Evolutionary conservation across 768 basidiomycete genomes (phyloP).

Genomic region (Trametes cubensis): DNA sequence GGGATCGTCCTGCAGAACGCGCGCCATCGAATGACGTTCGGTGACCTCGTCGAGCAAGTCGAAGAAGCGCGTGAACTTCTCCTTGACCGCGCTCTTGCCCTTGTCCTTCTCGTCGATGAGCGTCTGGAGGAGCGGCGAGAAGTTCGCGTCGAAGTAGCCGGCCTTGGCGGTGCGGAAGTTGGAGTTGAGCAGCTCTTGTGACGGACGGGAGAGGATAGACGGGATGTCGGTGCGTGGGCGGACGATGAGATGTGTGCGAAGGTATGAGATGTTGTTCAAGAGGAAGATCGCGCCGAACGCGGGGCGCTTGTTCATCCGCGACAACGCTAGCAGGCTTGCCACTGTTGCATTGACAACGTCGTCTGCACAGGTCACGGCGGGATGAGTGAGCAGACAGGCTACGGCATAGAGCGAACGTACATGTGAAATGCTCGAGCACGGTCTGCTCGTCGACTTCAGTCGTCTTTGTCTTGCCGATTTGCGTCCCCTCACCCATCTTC

Average conservation of each 20-base stretch:
- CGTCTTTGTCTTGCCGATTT: conserved; percentile 55
- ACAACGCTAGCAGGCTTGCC: conserved; percentile 61
- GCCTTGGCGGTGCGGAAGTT: conserved; percentile 82
- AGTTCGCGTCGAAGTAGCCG: conserved; percentile 82
- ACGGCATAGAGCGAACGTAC: conserved; percentile 45
- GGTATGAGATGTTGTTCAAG: conserved; percentile 76
- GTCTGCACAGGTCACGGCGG: conserved; percentile 42
- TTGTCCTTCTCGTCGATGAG: conserved; percentile 54
- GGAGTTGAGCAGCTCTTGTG: conserved; percentile 64
- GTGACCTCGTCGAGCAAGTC: conserved; percentile 78
- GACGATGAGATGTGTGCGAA: conserved; percentile 60
- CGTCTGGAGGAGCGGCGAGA: conserved; percentile 72
- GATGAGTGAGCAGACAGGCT: not conserved
- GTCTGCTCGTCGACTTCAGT: conserved; percentile 58
- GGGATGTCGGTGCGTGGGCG: conserved; percentile 51
- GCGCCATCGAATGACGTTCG: conserved; percentile 71
- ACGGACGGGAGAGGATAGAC: conserved; percentile 59
- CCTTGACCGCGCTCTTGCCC: conserved; percentile 66
- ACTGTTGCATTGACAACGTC: conserved; percentile 74
- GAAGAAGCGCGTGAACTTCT: conserved; percentile 82
- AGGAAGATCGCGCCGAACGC: conserved; percentile 76
- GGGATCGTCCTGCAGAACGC: conserved; percentile 71
- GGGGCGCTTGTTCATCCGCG: conserved; percentile 59
- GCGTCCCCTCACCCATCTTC: conserved; percentile 87
- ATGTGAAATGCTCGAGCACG: conserved; percentile 74